Evolutionary conservation across 73 alveolate species (phyloP).

Genomic region (Tetrahymena malaccensis): DNA sequence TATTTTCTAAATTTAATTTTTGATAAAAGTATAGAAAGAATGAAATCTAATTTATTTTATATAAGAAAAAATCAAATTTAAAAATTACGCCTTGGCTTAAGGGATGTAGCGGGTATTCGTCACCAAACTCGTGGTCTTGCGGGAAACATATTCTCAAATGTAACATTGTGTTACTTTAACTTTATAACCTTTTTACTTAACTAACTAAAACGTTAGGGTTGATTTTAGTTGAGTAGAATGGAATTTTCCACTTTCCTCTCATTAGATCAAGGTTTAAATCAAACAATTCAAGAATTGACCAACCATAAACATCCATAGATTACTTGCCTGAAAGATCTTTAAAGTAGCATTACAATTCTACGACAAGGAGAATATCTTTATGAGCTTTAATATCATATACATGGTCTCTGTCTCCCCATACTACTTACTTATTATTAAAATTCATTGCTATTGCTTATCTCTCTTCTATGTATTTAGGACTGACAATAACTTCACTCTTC

Average conservation of each 20-base stretch:
- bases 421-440: slow-evolving; percentile 1
- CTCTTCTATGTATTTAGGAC: slow-evolving; percentile 22
- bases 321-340: slow-evolving; percentile 3
- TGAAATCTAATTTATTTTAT: too few relatives aligned
- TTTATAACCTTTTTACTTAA: slow-evolving; percentile 13
- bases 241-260: slow-evolving; percentile 40
- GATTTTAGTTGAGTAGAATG: slow-evolving; percentile 36
- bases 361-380: slow-evolving; percentile 28
- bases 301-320: slow-evolving; percentile 32
- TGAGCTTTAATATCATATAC: slow-evolving; percentile 34
- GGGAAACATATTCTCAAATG: slow-evolving; percentile 33
- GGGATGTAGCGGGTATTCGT: slow-evolving; percentile 28
- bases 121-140: slow-evolving; percentile 13
- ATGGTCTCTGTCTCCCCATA: slow-evolving; percentile 13
- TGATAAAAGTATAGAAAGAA: too few relatives aligned
- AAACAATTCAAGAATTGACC: slow-evolving; percentile 32
- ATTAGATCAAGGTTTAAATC: slow-evolving; percentile 31
- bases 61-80: background rate
- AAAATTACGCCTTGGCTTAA: background rate
- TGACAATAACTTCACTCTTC: slow-evolving; percentile 13
- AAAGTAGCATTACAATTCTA: slow-evolving; percentile 23
- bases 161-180: slow-evolving; percentile 26
- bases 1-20: too few relatives aligned
- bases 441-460: slow-evolving; percentile 4
- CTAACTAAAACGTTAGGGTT: slow-evolving; percentile 30